Base-by-base conservation (phyloP, 768 basidiomycete genomes). In the Leucocoprinus sp. region DNA sequence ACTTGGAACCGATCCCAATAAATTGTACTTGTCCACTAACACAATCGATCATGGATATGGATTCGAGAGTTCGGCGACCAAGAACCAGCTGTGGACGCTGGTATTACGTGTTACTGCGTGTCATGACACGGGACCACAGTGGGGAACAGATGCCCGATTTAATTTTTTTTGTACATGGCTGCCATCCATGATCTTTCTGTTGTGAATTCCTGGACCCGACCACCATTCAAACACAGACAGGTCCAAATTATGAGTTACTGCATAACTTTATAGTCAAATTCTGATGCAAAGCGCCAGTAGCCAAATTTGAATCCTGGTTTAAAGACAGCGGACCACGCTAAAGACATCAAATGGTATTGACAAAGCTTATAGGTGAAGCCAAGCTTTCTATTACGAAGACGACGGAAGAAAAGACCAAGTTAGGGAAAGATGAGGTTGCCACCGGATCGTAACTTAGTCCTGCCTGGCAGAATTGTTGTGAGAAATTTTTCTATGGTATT, bases 361-460 rank as follows among this genome's bases (percentile, higher is more conserved):
- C 76, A 1, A 69, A 75, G 62, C 66, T 84, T 50, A 67, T 88
- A 29, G 58, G 64, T 7, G 79, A 82, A 40, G 71, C 72, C 5
- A 67, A 68, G 60, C 61, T 59, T 38, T 63, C 69, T 12, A 85
- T 89, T 53, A 63, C 66, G 31, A 72, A 74, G 39, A 58, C 86
- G 54, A 63, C 74, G 53, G 51, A 55, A 28, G 75, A 84, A 54
- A 74, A 71, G 37, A 58, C 55, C 12, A 54, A 48, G 5, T 52
- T 85, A 17, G 72, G 82, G 55, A 64, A 73, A 21, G 66, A 67
- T 34, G 66, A 78, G 29, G 59, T 61, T 22, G 65, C 64, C 19
- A 72, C 79, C 3, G 63, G 71, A 58, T 81, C 81, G 1, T 88
- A 84, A 55, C 68, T 88, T 46, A 75, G 85, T 8, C 84, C 84